Percentiles rank a stretch among this genome's conserved stretches.
These are phyloP conservation scores for Xylariales sp. DNA, from an alignment of 2,329 filamentous ascomycete genomes.

Conservation along the genomic window DNA sequence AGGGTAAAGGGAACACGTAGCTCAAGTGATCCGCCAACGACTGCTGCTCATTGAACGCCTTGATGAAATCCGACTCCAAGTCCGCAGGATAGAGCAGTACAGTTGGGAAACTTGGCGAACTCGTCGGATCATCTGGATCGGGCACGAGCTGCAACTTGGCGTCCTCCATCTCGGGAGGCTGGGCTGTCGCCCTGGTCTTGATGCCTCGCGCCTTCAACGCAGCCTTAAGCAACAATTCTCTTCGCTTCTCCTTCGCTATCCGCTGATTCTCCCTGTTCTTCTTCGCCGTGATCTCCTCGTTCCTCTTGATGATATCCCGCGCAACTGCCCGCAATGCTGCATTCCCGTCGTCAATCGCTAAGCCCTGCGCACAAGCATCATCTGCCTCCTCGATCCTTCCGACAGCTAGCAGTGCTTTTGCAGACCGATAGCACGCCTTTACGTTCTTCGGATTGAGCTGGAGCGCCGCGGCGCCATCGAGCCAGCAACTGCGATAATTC, in stretches of 20 bases:
- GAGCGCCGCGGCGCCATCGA: constrained; percentile 77
- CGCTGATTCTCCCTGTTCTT: constrained; percentile 53
- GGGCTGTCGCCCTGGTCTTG: constrained; percentile 57
- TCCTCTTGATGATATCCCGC: constrained; percentile 58
- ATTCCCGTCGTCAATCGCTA: constrained; percentile 69
- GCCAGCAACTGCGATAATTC: constrained; percentile 83
- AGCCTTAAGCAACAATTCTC: constrained; percentile 57
- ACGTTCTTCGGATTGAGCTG: constrained; percentile 74
- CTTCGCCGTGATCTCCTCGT: constrained; percentile 49
- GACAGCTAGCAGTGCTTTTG: constrained; percentile 71
- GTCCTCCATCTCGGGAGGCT: constrained; percentile 85
- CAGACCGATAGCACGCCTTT: constrained; percentile 88
- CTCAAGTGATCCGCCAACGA: constrained; percentile 70
- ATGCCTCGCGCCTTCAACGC: constrained; percentile 70
- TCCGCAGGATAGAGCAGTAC: constrained; percentile 82
- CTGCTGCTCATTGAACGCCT: constrained; percentile 75
- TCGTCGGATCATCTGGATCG: constrained; percentile 68
- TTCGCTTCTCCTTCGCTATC: constrained; percentile 47
- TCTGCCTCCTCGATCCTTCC: constrained; percentile 75
- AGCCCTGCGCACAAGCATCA: constrained; percentile 70
- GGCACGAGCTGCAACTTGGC: constrained; percentile 65
- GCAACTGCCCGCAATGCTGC: constrained; percentile 58
- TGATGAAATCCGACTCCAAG: constrained; percentile 84
- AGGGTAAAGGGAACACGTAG: constrained; percentile 84
- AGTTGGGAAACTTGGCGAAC: constrained; percentile 69